Evolutionary conservation across 495 filamentous ascomycete genomes (phyloP).

Genomic region (Neurospora sp.): DNA sequence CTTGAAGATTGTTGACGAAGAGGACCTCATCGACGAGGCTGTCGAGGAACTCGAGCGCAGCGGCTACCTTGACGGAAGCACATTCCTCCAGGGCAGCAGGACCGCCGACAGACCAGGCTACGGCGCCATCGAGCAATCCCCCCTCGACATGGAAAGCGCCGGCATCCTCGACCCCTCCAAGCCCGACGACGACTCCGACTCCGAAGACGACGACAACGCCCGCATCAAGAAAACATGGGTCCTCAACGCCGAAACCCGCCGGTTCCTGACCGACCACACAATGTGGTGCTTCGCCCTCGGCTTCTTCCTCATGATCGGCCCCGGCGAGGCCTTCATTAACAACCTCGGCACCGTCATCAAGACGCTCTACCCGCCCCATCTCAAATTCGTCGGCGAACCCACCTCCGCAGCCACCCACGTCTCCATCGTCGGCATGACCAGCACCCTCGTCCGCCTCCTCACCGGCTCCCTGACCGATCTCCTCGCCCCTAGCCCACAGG

Average conservation of each 20-base stretch:
- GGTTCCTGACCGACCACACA: constrained; percentile 74
- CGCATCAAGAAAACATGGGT: constrained; percentile 71
- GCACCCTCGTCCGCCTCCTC: constrained; percentile 76
- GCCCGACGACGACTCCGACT: constrained; percentile 14
- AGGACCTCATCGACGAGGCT: constrained; percentile 73
- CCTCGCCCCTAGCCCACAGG: constrained; percentile 58
- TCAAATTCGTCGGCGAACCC: constrained; percentile 33
- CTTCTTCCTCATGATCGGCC: constrained; percentile 89
- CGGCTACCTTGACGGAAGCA: constrained; percentile 58
- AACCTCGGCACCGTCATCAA: constrained; percentile 91
- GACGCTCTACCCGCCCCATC: constrained; percentile 60
- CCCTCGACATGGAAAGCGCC: constrained; percentile 24
- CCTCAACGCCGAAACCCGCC: constrained; percentile 74
- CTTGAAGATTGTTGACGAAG: constrained; percentile 51
- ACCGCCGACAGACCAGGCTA: constrained; percentile 22
- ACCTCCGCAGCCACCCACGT: constrained; percentile 80
- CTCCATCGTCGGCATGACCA: constrained; percentile 80
- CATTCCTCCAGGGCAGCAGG: constrained; percentile 24
- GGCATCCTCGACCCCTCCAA: constrained; percentile 16
- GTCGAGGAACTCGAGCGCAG: constrained; percentile 77
- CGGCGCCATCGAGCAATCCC: constrained; percentile 24
- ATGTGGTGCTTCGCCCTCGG: constrained; percentile 93
- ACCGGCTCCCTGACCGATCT: constrained; percentile 82
- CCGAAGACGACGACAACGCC: constrained; percentile 53
- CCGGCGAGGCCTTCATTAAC: constrained; percentile 94